Evolutionary conservation across 768 basidiomycete species (phyloP).

Genomic region (Calocybe cyanea): DNA sequence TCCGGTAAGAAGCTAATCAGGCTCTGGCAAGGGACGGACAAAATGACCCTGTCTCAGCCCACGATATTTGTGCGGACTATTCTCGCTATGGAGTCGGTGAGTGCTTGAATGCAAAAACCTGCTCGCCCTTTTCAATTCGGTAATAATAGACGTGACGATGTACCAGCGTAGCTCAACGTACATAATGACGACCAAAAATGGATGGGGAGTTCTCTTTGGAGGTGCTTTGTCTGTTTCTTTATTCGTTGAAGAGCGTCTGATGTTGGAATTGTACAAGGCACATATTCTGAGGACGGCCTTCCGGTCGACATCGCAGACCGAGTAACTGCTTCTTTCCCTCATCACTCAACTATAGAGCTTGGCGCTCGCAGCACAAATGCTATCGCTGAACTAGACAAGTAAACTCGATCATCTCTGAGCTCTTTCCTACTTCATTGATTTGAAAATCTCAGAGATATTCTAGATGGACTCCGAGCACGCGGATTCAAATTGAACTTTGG

Average conservation of each 20-base stretch:
- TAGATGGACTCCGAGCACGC: conserved; percentile 50
- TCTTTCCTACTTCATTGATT: not conserved
- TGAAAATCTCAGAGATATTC: conserved; percentile 32
- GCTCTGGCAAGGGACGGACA: no score
- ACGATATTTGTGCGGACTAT: conserved; percentile 43
- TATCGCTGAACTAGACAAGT: conserved; percentile 58
- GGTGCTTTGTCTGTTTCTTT: conserved; percentile 11
- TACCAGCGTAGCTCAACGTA: conserved; percentile 48
- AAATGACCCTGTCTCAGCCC: conserved; percentile 23
- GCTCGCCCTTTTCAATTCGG: not conserved
- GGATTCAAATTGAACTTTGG: conserved; percentile 59
- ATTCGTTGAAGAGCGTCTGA: not conserved
- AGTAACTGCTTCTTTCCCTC: conserved; percentile 45
- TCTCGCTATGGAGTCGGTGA: conserved; percentile 40
- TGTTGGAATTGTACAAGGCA: conserved; percentile 17
- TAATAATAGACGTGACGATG: conserved; percentile 49
- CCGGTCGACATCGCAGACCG: conserved; percentile 48
- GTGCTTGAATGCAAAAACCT: not conserved
- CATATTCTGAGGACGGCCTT: conserved; percentile 46
- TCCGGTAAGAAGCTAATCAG: conserved; percentile 30
- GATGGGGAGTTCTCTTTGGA: conserved; percentile 19
- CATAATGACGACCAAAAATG: conserved; percentile 18
- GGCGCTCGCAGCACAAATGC: conserved; percentile 28
- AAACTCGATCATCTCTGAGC: not conserved
- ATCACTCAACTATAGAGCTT: conserved; percentile 25